Evolutionary conservation across 257 asterid species (phyloP).

Genomic region (Perilla frutescens): DNA sequence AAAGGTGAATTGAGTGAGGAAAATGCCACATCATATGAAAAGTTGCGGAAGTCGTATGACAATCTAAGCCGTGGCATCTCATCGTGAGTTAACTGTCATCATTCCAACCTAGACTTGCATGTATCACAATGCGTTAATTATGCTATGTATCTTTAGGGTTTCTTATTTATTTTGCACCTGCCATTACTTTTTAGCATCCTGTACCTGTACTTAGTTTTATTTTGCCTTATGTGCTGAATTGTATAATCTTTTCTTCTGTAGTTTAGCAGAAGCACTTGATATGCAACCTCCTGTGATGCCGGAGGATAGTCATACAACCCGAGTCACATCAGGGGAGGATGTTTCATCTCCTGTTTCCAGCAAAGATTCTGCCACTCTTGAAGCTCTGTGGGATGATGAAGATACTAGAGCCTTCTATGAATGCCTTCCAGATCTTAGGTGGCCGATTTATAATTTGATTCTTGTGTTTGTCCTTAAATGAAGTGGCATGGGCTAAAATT

Average conservation of each 20-base stretch:
- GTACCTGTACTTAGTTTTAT: slow-evolving; percentile 18
- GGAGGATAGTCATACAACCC: slow-evolving; percentile 97
- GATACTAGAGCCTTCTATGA: slow-evolving; percentile 97
- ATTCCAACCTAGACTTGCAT: slow-evolving; percentile 31
- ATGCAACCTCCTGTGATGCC: slow-evolving; percentile 98
- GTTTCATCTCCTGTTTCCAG: slow-evolving; percentile 68
- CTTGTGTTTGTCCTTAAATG: slow-evolving; percentile 34
- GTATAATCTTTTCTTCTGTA: slow-evolving; percentile 40
- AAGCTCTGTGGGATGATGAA: slow-evolving; percentile 98
- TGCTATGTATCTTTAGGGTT: slow-evolving; percentile 18
- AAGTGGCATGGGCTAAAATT: slow-evolving; percentile 31
- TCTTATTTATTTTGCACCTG: slow-evolving; percentile 14
- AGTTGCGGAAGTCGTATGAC: slow-evolving; percentile 90
- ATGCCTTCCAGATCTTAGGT: slow-evolving; percentile 98
- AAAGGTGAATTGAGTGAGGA: slow-evolving; percentile 98
- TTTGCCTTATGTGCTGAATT: slow-evolving; percentile 29
- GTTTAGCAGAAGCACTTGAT: slow-evolving; percentile 98
- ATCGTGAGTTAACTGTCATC: slow-evolving; percentile 65
- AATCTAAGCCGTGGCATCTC: slow-evolving; percentile 89
- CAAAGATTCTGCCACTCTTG: slow-evolving; percentile 79
- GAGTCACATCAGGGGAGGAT: slow-evolving; percentile 93
- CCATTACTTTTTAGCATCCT: slow-evolving; percentile 20
- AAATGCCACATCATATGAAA: slow-evolving; percentile 84
- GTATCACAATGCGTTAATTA: slow-evolving; percentile 10
- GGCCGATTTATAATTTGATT: slow-evolving; percentile 32